Evolutionary conservation across 106 monocot genomes (phyloP), one percentile per base, ranked within the genome.

Genomic region (Allium sativum): DNA sequence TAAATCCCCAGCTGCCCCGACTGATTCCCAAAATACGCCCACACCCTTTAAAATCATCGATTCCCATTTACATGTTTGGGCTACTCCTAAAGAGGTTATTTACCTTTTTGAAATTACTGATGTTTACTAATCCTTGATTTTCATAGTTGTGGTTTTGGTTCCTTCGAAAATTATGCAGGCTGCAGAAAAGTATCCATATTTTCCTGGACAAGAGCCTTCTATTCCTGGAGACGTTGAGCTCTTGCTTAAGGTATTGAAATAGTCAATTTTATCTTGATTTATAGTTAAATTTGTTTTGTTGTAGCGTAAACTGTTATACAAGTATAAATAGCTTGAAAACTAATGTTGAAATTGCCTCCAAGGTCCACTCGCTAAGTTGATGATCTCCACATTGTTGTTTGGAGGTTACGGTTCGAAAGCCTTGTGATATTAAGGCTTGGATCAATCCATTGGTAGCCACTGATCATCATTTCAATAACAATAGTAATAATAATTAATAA

Each of bases 41-140:
- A 58, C 77, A 31, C 18, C 70, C 10, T 58, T 43, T 47, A 82
- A 76, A 69, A 69, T 55, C 44, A 46, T 91, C 10, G 90, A 91
- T 62, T 82, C 90, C 52, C 90, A 91, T 72, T 79, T 92, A 70
- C 91, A 92, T 60, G 81, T 92, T 47, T 92, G 91, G 91, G 91
- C 91, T 56, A 76, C 91, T 65, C 87, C 83, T 5, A 67, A 83
- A 43, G 73, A 92, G 83, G 91, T 86, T 52, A 53, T 16, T 0
- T 4, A 11, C 15, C 31, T 0, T 9, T 42, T 13, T 14, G 21
- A 31, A 58, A 14, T 52, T 55, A 18, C 0, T 13, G 12, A 2
- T 9, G 10, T 61, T 65, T 64, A 55, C n/a, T 65, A 40, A 42
- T 15, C 15, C 62, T 56, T 16, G 0, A 4, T 55, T 31, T 21